Conservation (phyloP, 192 early-diverging fungal genomes). For the Podila clonocystis region DNA sequence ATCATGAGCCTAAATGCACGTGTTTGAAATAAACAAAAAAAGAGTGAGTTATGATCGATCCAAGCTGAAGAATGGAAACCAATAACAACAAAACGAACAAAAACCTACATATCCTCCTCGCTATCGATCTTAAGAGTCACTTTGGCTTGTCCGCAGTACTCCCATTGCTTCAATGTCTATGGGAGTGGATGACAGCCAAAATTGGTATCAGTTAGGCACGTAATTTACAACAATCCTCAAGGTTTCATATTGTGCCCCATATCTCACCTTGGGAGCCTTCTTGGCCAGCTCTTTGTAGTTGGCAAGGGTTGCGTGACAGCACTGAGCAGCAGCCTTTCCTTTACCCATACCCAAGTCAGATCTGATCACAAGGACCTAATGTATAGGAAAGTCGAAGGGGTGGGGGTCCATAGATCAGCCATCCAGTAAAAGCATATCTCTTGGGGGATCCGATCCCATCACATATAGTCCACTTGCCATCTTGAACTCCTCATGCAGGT, state of each 20-base stretch:
- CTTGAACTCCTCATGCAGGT: slow-evolving; percentile 40
- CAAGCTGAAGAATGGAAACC: background rate
- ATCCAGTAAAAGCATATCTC: too few species aligned
- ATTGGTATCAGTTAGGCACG: background rate
- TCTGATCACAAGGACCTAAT: slow-evolving; percentile 81
- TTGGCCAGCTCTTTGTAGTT: slow-evolving; percentile 72
- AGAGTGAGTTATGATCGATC: background rate
- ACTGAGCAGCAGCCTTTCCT: slow-evolving; percentile 96
- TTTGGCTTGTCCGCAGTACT: slow-evolving; percentile 84
- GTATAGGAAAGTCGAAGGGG: too few species aligned
- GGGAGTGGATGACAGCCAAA: background rate
- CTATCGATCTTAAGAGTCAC: slow-evolving; percentile 80
- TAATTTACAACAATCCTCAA: background rate
- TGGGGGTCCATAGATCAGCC: too few species aligned
- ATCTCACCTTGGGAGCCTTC: slow-evolving; percentile 57
- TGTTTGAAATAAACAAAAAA: slow-evolving; percentile 26
- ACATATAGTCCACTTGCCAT: slow-evolving; percentile 8
- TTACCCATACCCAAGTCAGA: slow-evolving; percentile 94
- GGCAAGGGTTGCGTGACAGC: slow-evolving; percentile 91
- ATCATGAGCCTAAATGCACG: slow-evolving; percentile 63
- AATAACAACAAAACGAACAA: background rate
- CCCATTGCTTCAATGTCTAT: slow-evolving; percentile 73
- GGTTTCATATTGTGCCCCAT: background rate
- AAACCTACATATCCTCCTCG: slow-evolving; percentile 81
- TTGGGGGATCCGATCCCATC: too few species aligned